Evolutionary conservation across 169 alveolate genomes (phyloP).

Genomic region (Plasmodium fragile): DNA sequence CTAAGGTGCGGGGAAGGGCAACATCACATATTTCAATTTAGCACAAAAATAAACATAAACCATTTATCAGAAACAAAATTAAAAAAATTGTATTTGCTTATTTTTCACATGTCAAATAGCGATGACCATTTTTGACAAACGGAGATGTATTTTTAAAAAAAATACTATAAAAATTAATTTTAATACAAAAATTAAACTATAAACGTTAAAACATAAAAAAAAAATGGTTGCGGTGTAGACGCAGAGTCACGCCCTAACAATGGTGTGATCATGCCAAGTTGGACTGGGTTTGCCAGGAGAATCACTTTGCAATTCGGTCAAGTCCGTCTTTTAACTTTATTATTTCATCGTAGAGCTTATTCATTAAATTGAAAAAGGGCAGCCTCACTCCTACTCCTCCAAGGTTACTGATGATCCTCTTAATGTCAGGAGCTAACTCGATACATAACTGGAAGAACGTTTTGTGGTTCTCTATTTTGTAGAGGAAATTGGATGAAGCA

Average conservation of each 20-base stretch:
- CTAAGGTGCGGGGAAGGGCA: neutral
- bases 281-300: neutral
- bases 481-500: constrained; percentile 11
- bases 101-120: neutral
- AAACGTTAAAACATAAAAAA: constrained; percentile 35
- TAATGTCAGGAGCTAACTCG: constrained; percentile 62
- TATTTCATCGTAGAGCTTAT: constrained; percentile 50
- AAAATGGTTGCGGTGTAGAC: neutral
- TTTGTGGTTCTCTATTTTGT: constrained; percentile 45
- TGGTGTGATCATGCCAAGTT: neutral
- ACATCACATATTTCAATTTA: neutral
- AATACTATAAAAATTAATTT: neutral
- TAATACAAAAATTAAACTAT: constrained; percentile 17
- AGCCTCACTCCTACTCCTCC: constrained; percentile 43
- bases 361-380: constrained; percentile 27
- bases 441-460: constrained; percentile 47
- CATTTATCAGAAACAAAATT: neutral
- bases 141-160: neutral
- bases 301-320: constrained; percentile 32
- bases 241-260: neutral
- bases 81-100: neutral
- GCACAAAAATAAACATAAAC: neutral
- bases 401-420: constrained; percentile 29
- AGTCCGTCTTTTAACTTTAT: constrained; percentile 38
- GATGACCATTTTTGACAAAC: neutral